Evolutionary conservation across 495 filamentous ascomycete genomes (phyloP).

Genomic region (Penicillium robsamsonii): DNA sequence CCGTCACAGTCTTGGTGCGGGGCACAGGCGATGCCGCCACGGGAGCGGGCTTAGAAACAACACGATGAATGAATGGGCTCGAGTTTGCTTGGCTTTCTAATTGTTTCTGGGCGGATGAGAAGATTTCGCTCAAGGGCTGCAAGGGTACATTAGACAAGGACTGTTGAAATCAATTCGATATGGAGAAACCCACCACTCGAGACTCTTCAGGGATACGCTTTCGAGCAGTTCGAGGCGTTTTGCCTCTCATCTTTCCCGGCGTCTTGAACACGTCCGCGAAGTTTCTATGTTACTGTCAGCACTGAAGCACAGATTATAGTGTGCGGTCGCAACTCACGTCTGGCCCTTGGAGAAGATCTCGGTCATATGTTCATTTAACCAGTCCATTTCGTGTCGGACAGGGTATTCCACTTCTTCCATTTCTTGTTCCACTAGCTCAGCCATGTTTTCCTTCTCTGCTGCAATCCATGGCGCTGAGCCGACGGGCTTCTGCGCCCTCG

Average conservation of each 20-base stretch:
- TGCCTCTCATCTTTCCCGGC: constrained; percentile 88
- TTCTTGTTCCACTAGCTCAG: constrained; percentile 65
- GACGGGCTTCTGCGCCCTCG: constrained; percentile 52
- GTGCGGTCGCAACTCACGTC: constrained; percentile 55
- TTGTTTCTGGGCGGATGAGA: constrained; percentile 55
- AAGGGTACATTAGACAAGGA: constrained; percentile 20
- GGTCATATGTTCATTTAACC: constrained; percentile 96
- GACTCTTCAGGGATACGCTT: constrained; percentile 63
- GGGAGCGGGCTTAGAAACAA: constrained; percentile 33
- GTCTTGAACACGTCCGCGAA: constrained; percentile 94
- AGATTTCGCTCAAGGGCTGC: constrained; percentile 82
- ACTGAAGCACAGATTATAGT: constrained; percentile 2
- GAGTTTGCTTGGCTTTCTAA: constrained; percentile 35
- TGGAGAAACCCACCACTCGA: constrained; percentile 59
- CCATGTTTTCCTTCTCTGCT: constrained; percentile 63
- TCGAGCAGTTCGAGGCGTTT: constrained; percentile 80
- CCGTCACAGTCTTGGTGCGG: constrained; percentile 22
- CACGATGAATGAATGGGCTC: constrained; percentile 36
- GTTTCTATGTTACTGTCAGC: constrained; percentile 58
- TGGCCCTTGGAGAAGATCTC: constrained; percentile 86
- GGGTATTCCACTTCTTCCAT: constrained; percentile 86
- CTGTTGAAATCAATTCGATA: constrained; percentile 2
- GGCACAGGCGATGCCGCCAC: constrained; percentile 18
- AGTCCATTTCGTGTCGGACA: constrained; percentile 86
- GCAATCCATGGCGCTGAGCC: constrained; percentile 68